These are phyloP conservation scores for Oryza nivara DNA, from an alignment of 176 grass and related monocot genomes.

Conservation along the genomic window DNA sequence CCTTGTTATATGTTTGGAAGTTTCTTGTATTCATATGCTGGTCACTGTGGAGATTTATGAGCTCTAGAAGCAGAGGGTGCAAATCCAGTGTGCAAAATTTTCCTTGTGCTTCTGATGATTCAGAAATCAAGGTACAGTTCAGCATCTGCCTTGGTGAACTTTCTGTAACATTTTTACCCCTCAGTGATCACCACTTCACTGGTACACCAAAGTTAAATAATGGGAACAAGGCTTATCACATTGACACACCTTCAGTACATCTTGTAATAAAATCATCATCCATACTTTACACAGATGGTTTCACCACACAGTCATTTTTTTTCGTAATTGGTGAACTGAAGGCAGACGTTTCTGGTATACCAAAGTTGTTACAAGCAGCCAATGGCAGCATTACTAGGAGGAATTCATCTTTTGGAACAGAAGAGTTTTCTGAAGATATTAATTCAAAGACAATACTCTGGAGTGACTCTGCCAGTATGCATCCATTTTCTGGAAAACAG, in stretches of 20 bases:
- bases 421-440: constrained; percentile 35
- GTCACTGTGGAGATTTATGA: constrained; percentile 36
- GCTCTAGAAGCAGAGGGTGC: constrained; percentile 28
- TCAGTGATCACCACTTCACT: constrained; percentile 25
- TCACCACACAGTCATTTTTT: constrained; percentile 53
- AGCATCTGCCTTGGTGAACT: constrained; percentile 67
- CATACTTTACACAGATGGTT: constrained; percentile 59
- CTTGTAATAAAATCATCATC: constrained; percentile 59
- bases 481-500: constrained; percentile 41
- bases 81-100: constrained; percentile 40
- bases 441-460: constrained; percentile 59
- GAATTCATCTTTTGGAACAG: constrained; percentile 50
- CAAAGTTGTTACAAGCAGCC: constrained; percentile 14
- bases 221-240: constrained; percentile 32
- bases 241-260: constrained; percentile 39
- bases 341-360: constrained; percentile 36
- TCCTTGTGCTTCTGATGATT: constrained; percentile 49
- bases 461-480: constrained; percentile 53
- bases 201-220: constrained; percentile 31
- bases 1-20: constrained; percentile 56
- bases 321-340: constrained; percentile 59
- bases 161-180: constrained; percentile 53
- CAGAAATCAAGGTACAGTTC: constrained; percentile 48
- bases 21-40: constrained; percentile 50
- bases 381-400: constrained; percentile 33